Conservation (phyloP, 2,329 filamentous ascomycete genomes). For the Lecanicillium sp. region DNA sequence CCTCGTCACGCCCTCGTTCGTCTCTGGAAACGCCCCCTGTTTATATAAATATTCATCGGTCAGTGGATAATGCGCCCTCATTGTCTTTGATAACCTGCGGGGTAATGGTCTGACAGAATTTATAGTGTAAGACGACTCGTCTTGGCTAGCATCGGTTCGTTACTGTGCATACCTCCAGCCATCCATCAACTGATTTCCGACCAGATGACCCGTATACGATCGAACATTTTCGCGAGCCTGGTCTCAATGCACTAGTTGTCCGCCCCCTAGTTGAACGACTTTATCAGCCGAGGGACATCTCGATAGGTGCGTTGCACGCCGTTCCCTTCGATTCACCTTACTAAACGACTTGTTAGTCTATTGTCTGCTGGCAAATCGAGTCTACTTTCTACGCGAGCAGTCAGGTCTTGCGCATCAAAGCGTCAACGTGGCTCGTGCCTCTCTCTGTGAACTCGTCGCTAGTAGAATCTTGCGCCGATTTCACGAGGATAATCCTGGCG, state of each 20-base stretch:
- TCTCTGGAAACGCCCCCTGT: slow-evolving; percentile 1
- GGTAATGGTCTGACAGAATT: not conserved
- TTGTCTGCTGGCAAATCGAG: slow-evolving; percentile 61
- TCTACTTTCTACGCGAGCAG: slow-evolving; percentile 62
- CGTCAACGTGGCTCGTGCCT: slow-evolving; percentile 59
- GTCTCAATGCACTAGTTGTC: slow-evolving; percentile 55
- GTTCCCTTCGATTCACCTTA: not conserved
- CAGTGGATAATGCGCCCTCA: not conserved
- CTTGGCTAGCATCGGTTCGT: slow-evolving; percentile 12
- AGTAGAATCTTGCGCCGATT: slow-evolving; percentile 58
- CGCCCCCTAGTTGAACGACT: slow-evolving; percentile 56
- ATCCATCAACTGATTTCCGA: not conserved
- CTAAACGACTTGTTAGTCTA: slow-evolving; percentile 40
- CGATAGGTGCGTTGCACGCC: slow-evolving; percentile 34
- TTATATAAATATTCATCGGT: slow-evolving; percentile 12
- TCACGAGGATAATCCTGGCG: slow-evolving; percentile 57
- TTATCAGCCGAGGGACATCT: slow-evolving; percentile 53
- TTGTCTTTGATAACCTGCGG: not conserved
- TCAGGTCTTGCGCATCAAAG: slow-evolving; percentile 58
- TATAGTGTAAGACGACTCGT: slow-evolving; percentile 11
- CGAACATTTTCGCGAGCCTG: slow-evolving; percentile 55
- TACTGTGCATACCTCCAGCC: not conserved
- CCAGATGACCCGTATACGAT: slow-evolving; percentile 29
- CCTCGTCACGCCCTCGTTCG: not conserved
- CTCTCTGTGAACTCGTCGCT: slow-evolving; percentile 61